Percentiles rank a stretch among this genome's conserved stretches.
These are phyloP conservation scores for Mortierella sp. DNA, from an alignment of 371 early-diverging fungal species.

Conservation along the genomic window DNA sequence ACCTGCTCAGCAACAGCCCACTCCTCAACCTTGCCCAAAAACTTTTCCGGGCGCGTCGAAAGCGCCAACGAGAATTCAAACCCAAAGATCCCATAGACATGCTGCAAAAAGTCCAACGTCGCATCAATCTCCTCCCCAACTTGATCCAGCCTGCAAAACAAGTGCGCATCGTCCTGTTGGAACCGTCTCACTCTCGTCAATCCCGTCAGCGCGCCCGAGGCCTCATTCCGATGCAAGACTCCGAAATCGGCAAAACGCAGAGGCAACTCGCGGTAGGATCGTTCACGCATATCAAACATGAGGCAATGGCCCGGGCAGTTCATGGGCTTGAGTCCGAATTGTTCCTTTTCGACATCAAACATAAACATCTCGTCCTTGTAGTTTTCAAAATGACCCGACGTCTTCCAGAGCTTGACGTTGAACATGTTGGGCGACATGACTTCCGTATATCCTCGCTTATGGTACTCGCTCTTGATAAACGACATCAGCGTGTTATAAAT, in stretches of 20 bases:
- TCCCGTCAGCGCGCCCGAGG: slow-evolving; percentile 97
- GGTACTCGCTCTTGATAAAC: slow-evolving; percentile 87
- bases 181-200: slow-evolving; percentile 99
- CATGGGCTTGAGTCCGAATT: slow-evolving; percentile 99
- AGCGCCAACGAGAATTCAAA: slow-evolving; percentile 89
- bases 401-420: slow-evolving; percentile 97
- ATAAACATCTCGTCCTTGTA: slow-evolving; percentile 99
- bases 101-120: slow-evolving; percentile 88
- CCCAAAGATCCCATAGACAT: slow-evolving; percentile 90
- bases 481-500: slow-evolving; percentile 96
- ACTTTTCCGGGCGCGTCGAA: slow-evolving; percentile 96
- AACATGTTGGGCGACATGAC: slow-evolving; percentile 98
- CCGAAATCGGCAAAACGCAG: slow-evolving; percentile 99
- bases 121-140: slow-evolving; percentile 83
- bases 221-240: slow-evolving; percentile 99
- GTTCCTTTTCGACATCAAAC: slow-evolving; percentile 91
- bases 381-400: slow-evolving; percentile 99
- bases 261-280: slow-evolving; percentile 98
- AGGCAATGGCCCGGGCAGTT: slow-evolving; percentile 99
- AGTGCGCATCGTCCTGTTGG: slow-evolving; percentile 99
- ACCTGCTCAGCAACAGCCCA: slow-evolving; percentile 97
- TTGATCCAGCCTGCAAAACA: slow-evolving; percentile 95
- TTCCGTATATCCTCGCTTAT: slow-evolving; percentile 86
- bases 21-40: slow-evolving; percentile 89
- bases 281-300: slow-evolving; percentile 94